Conservation (phyloP, 805 yeast species). For the Pichia eremophila region DNA sequence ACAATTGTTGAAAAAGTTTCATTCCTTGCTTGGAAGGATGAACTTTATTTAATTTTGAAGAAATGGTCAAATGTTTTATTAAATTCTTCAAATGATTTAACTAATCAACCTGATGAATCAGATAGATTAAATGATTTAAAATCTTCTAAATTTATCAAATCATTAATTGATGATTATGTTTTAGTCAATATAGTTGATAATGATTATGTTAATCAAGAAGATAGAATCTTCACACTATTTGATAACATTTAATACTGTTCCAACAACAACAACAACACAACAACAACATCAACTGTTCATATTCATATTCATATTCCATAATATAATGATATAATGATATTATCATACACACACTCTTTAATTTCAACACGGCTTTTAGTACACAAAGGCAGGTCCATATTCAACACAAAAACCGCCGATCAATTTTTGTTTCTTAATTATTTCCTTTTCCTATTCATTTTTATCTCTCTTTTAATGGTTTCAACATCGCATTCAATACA, state of each 20-base stretch:
- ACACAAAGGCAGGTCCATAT: background rate
- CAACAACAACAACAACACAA: background rate
- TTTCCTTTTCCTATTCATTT: background rate
- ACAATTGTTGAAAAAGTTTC: constrained; percentile 90
- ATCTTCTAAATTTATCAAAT: constrained; percentile 34
- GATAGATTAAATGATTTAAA: constrained; percentile 9
- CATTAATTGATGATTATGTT: constrained; percentile 49
- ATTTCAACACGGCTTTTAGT: background rate
- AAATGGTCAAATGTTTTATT: constrained; percentile 49
- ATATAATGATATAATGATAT: background rate
- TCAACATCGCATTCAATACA: background rate
- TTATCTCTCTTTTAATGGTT: background rate
- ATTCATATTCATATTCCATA: background rate
- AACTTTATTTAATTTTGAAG: constrained; percentile 69
- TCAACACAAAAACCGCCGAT: constrained; percentile 1
- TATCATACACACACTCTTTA: background rate
- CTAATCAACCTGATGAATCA: constrained; percentile 14
- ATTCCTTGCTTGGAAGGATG: constrained; percentile 96
- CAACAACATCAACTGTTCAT: constrained; percentile 13
- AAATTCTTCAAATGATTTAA: constrained; percentile 26
- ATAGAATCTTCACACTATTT: constrained; percentile 49
- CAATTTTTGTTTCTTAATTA: background rate
- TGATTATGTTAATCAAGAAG: constrained; percentile 46
- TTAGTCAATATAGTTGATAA: constrained; percentile 88
- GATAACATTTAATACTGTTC: background rate